Evolutionary conservation across 345 rosid genomes (phyloP).

Genomic region (Salix suchowensis): DNA sequence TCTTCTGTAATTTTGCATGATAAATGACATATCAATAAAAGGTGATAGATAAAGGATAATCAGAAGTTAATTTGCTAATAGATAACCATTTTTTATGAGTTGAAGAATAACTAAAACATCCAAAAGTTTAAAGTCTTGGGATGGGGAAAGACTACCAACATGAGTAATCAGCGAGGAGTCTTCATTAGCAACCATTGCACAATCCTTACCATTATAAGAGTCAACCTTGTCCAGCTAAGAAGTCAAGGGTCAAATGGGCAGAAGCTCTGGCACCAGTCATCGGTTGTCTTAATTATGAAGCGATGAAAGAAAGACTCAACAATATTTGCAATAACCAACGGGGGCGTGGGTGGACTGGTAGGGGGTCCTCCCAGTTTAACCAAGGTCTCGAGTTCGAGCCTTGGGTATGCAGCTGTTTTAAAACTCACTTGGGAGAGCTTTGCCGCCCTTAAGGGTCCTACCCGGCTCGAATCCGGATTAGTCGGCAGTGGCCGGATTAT

Average conservation of each 20-base stretch:
- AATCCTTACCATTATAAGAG: slow-evolving; percentile 10
- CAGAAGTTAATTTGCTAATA: slow-evolving; percentile 7
- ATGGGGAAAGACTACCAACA: background rate
- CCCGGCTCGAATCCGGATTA: no score
- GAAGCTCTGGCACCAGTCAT: background rate
- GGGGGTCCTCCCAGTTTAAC: no score
- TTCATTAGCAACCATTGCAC: slow-evolving; percentile 12
- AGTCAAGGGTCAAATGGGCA: background rate
- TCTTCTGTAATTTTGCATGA: background rate
- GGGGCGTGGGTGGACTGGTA: no score
- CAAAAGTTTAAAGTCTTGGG: background rate
- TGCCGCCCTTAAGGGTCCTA: no score
- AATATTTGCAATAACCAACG: no score
- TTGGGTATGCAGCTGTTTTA: no score
- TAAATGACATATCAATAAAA: background rate
- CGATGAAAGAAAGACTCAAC: background rate
- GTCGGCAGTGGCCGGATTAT: no score
- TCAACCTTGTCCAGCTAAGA: background rate
- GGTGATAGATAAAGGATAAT: background rate
- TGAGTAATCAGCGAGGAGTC: slow-evolving; percentile 1
- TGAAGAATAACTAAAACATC: slow-evolving; percentile 8
- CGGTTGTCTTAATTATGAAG: no score
- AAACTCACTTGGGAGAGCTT: no score
- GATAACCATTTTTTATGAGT: slow-evolving; percentile 11
- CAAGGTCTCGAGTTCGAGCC: no score